A percentile compares a stretch with the other conserved stretches of the same genome.
phyloP scores from a whole-genome alignment of 106 monocot species.

The Dendrobium huoshanense region DNA sequence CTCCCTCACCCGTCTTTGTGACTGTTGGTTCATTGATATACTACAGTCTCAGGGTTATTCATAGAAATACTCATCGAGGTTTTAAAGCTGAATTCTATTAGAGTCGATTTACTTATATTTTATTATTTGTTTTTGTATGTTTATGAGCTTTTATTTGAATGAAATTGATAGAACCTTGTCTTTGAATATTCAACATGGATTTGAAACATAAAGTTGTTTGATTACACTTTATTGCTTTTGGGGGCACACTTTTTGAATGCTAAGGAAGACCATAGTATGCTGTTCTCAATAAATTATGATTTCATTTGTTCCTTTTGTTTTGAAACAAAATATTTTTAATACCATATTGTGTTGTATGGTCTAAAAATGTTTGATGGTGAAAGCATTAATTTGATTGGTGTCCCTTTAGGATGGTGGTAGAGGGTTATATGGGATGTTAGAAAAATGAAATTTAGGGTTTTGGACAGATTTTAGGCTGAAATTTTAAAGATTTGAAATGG shows the following conservation, averaged over 20 bases:
- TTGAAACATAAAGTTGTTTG: neutral
- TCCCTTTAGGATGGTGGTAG: no score
- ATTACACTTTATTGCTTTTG: neutral
- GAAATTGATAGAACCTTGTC: neutral
- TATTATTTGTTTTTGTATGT: neutral
- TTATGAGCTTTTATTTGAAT: neutral
- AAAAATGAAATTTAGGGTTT: no score
- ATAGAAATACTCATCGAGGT: conserved; percentile 65
- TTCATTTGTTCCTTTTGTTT: neutral
- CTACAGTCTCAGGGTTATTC: conserved; percentile 77
- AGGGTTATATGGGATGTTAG: no score
- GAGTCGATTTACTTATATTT: neutral
- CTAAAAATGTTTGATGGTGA: no score
- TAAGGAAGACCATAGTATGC: neutral
- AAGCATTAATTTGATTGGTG: no score
- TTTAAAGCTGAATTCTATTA: neutral
- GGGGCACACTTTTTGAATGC: neutral
- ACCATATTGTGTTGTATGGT: no score
- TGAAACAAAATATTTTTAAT: no score
- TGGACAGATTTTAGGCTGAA: no score
- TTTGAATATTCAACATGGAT: neutral
- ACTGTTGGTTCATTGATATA: conserved; percentile 57
- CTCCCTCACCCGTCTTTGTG: conserved; percentile 83
- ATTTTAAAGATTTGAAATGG: no score
- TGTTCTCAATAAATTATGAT: neutral